phyloP scores from a whole-genome alignment of 495 filamentous ascomycete genomes.

The Aspergillus nidulans region DNA sequence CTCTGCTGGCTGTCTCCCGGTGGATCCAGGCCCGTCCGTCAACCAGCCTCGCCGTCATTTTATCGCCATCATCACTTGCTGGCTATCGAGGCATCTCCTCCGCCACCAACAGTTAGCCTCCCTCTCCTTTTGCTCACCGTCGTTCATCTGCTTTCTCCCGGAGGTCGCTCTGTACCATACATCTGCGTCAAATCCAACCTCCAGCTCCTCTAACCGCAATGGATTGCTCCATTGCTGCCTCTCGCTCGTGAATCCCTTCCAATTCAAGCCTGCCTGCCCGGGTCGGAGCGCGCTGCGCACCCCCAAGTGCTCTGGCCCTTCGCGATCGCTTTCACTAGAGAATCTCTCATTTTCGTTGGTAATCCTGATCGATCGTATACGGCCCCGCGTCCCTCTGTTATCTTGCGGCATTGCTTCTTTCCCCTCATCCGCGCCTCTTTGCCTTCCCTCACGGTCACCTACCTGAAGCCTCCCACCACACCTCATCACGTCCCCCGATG shows the following conservation, averaged over 20 bases:
- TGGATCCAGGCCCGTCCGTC: background rate
- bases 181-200: background rate
- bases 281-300: conserved; percentile 17
- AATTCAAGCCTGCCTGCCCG: conserved; percentile 10
- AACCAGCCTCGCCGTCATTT: conserved; percentile 8
- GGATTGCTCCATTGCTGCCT: conserved; percentile 12
- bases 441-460: conserved; percentile 11
- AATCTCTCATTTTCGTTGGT: conserved; percentile 11
- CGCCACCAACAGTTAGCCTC: conserved; percentile 7
- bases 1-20: conserved; percentile 11
- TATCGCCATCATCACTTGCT: conserved; percentile 9
- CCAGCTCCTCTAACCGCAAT: conserved; percentile 14
- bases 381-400: conserved; percentile 11
- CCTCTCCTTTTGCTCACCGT: conserved; percentile 14
- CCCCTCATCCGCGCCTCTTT: conserved; percentile 12
- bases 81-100: conserved; percentile 12
- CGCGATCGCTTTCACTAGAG: conserved; percentile 10
- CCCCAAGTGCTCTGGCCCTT: conserved; percentile 23
- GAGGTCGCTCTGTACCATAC: background rate
- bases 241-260: conserved; percentile 20
- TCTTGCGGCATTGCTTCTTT: conserved; percentile 8
- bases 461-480: conserved; percentile 9
- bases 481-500: conserved; percentile 15
- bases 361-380: conserved; percentile 16
- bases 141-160: conserved; percentile 1